Evolutionary conservation across 352 stramenopile species (phyloP), one percentile per base, ranked within the genome.

Genomic region (Pilasporangium apinafurcum): DNA sequence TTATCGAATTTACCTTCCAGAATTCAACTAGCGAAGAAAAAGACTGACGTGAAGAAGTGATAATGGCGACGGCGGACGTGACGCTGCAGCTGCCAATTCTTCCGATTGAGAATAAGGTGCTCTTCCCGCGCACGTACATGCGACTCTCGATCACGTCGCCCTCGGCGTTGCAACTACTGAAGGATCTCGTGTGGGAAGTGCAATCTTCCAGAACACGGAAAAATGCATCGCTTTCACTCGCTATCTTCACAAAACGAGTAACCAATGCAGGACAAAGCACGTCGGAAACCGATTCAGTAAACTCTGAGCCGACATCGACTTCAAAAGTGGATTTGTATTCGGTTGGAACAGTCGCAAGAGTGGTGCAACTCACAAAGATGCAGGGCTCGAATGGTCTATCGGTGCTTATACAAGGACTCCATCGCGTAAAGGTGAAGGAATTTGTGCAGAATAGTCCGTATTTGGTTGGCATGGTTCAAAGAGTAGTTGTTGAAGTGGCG

Each of bases 131-230:
- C 25, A 85, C 74, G 42, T 87, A 90, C 43, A 56, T 87, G 54
- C 78, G 78, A 26, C 65, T 90, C 18, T 59, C 73, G 38, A 76
- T 87, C 42, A 82, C 68, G 47, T 75, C 72, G 22, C 39, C 72
- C 13, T 68, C 64, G 16, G 70, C 69, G 37, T 58, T 90, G 48
- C 72, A 84, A 56, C 65, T 90, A 30, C 68, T 90, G 32, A 86
- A 90, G 38, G 74, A 90, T 40, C 56, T 86, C 8, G 66, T 90
- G 14, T 90, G 72, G 78, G 72, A 90, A 37, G 70, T 82, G 12
- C 70, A 77, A 24, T 57, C 67, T 38, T 66, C 59, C 36, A 82
- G 73, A 49, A 51, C 64, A n/a, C 53, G 54, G 16, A 65, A 62
- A 28, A 48, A 56, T 8, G 51, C 60, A 27, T 77, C 74, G 17